Conservation (phyloP, 495 filamentous ascomycete genomes). For the Penicillium diatomitis region DNA sequence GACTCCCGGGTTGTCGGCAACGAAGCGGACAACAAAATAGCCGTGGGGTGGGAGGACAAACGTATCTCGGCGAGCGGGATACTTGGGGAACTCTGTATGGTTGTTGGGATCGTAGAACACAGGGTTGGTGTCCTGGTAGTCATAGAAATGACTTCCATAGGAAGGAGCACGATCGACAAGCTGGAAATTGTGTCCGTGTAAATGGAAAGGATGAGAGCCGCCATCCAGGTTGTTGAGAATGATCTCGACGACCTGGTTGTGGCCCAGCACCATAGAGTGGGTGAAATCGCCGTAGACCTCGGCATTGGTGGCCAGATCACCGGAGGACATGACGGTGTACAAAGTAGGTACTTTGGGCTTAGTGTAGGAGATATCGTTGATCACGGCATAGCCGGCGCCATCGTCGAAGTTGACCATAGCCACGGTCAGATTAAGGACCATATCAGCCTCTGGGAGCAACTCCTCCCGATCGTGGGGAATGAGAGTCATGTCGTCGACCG, state of each 20-base stretch:
- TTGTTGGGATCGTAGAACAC: conserved; percentile 31
- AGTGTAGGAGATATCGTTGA: conserved; percentile 72
- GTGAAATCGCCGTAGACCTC: conserved; percentile 66
- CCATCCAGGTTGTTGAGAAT: conserved; percentile 70
- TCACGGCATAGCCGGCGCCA: conserved; percentile 50
- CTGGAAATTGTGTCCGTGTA: conserved; percentile 84
- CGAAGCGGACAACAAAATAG: conserved; percentile 58
- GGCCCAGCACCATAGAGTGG: conserved; percentile 57
- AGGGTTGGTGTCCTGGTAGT: conserved; percentile 26
- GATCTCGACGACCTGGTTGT: conserved; percentile 64
- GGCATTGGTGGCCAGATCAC: conserved; percentile 50
- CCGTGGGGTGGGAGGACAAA: conserved; percentile 45
- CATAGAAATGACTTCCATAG: conserved; percentile 33
- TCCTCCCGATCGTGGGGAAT: conserved; percentile 37
- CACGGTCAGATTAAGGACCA: conserved; percentile 21
- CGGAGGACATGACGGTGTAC: conserved; percentile 62
- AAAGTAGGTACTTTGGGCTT: conserved; percentile 69
- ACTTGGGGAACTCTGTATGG: conserved; percentile 22
- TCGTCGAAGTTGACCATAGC: conserved; percentile 42
- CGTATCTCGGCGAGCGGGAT: conserved; percentile 49
- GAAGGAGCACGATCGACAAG: conserved; percentile 43
- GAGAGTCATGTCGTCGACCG: conserved; percentile 49
- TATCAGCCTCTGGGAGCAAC: conserved; percentile 19
- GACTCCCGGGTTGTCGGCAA: conserved; percentile 56
- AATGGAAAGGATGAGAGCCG: conserved; percentile 76